Evolutionary conservation across 2,329 filamentous ascomycete genomes (phyloP).

Genomic region (Fusarium sp.): DNA sequence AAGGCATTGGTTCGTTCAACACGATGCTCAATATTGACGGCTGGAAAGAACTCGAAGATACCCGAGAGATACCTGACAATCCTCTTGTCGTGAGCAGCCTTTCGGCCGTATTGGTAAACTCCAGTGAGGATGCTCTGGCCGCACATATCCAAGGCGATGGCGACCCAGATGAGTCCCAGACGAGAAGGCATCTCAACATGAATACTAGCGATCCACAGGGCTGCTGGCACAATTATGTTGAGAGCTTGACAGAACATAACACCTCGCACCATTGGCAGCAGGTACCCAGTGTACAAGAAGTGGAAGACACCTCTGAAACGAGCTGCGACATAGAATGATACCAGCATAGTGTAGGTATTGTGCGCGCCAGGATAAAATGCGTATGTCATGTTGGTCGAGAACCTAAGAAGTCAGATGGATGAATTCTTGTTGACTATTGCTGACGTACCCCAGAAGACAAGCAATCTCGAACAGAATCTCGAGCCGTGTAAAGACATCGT

Average conservation of each 20-base stretch:
- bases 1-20: conserved; percentile 73
- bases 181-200: conserved; percentile 65
- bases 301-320: conserved; percentile 64
- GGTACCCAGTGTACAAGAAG: conserved; percentile 55
- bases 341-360: conserved; percentile 67
- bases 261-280: conserved; percentile 67
- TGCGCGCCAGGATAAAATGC: conserved; percentile 58
- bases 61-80: conserved; percentile 44
- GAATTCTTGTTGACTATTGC: background rate
- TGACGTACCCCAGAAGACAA: conserved; percentile 64
- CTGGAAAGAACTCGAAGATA: conserved; percentile 68
- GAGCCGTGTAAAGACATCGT: conserved; percentile 68
- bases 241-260: conserved; percentile 63
- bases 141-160: conserved; percentile 64
- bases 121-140: conserved; percentile 56
- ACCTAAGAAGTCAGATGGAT: conserved; percentile 44
- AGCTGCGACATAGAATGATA: conserved; percentile 69
- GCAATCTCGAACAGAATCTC: conserved; percentile 70
- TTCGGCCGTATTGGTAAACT: conserved; percentile 48
- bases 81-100: conserved; percentile 28
- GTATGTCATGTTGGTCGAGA: conserved; percentile 71
- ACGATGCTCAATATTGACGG: conserved; percentile 73
- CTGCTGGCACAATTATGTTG: conserved; percentile 57
- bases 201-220: conserved; percentile 70
- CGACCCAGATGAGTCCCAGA: conserved; percentile 66